phyloP scores from a whole-genome alignment of 495 filamentous ascomycete genomes.

The Copromyces sp. region DNA sequence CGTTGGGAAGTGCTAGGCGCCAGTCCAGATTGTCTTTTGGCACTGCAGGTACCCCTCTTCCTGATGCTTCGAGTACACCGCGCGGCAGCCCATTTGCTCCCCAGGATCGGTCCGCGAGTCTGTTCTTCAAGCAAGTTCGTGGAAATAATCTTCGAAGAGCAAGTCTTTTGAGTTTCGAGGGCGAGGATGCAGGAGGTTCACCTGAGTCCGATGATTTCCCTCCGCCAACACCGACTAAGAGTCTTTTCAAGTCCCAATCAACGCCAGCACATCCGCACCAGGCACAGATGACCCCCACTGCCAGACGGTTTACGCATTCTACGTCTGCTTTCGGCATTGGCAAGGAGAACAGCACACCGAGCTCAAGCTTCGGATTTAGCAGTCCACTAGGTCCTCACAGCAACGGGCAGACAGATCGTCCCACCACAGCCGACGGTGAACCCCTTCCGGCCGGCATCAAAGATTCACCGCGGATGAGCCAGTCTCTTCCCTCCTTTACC shows the following conservation, averaged over 20 bases:
- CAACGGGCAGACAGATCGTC: constrained; percentile 1
- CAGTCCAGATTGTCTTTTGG: constrained; percentile 22
- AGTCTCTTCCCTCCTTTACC: constrained; percentile 13
- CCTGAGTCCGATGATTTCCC: constrained; percentile 57
- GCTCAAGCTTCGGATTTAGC: constrained; percentile 35
- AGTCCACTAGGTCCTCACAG: constrained; percentile 14
- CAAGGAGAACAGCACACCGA: constrained; percentile 10
- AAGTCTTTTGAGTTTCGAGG: constrained; percentile 70
- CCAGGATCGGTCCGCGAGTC: constrained; percentile 39
- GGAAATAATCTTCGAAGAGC: constrained; percentile 47
- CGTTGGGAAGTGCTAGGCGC: constrained; percentile 42
- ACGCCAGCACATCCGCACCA: constrained; percentile 10
- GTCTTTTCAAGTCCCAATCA: constrained; percentile 28
- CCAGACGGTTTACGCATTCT: constrained; percentile 18
- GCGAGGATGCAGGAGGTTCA: constrained; percentile 50
- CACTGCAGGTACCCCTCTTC: constrained; percentile 53
- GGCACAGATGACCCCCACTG: constrained; percentile 16
- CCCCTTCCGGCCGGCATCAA: neutral
- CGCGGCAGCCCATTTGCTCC: constrained; percentile 50
- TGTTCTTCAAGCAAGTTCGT: constrained; percentile 27
- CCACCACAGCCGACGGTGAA: neutral
- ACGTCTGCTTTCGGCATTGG: constrained; percentile 16
- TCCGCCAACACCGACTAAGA: constrained; percentile 90
- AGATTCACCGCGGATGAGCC: constrained; percentile 8
- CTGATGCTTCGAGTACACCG: constrained; percentile 30